phyloP scores from a whole-genome alignment of 768 basidiomycete species.

The Boletus bicolor region DNA sequence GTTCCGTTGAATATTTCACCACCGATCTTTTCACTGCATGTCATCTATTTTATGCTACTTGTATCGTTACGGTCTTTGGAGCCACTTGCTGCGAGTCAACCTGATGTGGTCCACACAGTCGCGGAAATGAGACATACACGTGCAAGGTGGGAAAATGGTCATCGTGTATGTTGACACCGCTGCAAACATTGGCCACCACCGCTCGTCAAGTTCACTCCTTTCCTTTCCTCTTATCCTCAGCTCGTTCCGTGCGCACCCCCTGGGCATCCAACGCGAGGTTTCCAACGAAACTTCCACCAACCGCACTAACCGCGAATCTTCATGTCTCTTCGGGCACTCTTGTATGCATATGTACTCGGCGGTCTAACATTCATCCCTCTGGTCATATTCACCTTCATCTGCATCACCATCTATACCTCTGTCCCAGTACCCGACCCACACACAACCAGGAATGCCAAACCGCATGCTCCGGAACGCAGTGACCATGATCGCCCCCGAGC shows the following conservation, averaged over 20 bases:
- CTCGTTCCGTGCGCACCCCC: background rate
- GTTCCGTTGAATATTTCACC: background rate
- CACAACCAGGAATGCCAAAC: conserved; percentile 38
- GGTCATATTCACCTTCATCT: conserved; percentile 53
- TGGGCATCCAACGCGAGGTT: background rate
- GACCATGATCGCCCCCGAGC: conserved; percentile 30
- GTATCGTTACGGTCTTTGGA: background rate
- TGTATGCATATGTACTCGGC: conserved; percentile 86
- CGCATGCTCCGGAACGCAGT: conserved; percentile 8
- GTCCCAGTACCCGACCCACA: conserved; percentile 68
- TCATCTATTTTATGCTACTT: background rate
- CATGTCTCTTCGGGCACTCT: conserved; percentile 63
- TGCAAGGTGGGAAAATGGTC: conserved; percentile 13
- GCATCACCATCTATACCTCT: conserved; percentile 76
- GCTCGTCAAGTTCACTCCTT: background rate
- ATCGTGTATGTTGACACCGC: background rate
- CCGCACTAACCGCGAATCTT: background rate
- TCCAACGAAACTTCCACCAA: background rate
- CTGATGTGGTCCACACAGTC: conserved; percentile 1
- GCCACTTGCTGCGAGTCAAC: conserved; percentile 4
- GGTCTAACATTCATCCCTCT: conserved; percentile 90
- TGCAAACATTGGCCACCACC: background rate
- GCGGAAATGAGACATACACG: conserved; percentile 17
- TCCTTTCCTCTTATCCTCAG: background rate
- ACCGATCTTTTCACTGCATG: background rate